Evolutionary conservation across 2,329 filamentous ascomycete genomes (phyloP), one percentile per base, ranked within the genome.

Genomic region (Aquanectria penicillioides): DNA sequence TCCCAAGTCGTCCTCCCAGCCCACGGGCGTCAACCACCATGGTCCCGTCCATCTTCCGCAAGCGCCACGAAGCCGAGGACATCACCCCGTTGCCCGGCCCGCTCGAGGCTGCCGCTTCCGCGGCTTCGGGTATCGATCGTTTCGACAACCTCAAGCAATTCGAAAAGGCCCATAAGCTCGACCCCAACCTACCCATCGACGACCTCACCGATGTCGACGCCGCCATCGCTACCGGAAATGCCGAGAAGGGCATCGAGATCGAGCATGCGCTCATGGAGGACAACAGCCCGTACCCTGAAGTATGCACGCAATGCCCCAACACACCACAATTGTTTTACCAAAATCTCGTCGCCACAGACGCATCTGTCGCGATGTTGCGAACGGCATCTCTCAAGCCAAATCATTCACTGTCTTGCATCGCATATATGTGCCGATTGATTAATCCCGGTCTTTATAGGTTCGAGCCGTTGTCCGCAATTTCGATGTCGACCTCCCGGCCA

Each of bases 251-350:
- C 52, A 74, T 84, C 46, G 80, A 82, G 58, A 81, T 88, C 64
- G 84, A 87, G 66, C 81, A 84, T 65, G 83, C 85, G 41, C 74
- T 84, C 57, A 78, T 88, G 68, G 81, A 88, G 69, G 86, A 89
- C 56, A 86, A 89, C 71, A 89, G 87, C 43, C 87, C 87, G 3
- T 90, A 89, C 68, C 85, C 86, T 31, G 87, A 89, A 76, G 86
- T 88, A 72, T 65, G 78, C 38, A 28, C 48, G 29, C 5, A 25
- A 23, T 13, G 8, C n/a, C 29, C 29, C 13, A 20, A 18, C 33
- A 18, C 17, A 20, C 37, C 5, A 17, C 33, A 31, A 17, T 15
- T 18, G 11, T 29, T 18, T 11, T n/a, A 20, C 9, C 20, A 12
- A 25, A 6, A 15, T 26, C 8, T 22, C 33, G 29, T 33, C 29